Conservation (phyloP, 2,329 filamentous ascomycete species). For the Hirsutella rhossiliensis region DNA sequence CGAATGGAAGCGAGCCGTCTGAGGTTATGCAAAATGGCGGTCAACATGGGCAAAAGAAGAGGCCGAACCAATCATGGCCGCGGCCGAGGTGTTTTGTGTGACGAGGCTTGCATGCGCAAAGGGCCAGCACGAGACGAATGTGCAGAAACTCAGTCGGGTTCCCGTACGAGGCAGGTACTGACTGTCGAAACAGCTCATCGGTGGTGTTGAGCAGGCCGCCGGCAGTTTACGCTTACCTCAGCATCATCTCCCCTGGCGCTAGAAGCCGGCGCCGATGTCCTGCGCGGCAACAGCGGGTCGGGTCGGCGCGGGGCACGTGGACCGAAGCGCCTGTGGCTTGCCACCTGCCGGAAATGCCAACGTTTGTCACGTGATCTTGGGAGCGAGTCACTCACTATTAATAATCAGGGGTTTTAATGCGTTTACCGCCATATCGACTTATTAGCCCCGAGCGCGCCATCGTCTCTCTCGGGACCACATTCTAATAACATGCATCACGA, state of each 20-base stretch:
- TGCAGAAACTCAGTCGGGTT: too few species aligned
- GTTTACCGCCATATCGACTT: too few species aligned
- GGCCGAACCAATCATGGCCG: background rate
- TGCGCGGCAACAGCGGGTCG: background rate
- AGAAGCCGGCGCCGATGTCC: background rate
- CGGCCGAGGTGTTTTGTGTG: constrained; percentile 2
- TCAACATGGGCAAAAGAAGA: background rate
- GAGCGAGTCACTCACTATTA: too few species aligned
- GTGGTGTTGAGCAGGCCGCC: too few species aligned
- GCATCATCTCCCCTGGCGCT: too few species aligned
- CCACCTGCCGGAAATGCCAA: background rate
- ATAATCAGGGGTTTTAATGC: too few species aligned
- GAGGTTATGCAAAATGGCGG: constrained; percentile 3
- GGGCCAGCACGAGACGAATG: background rate
- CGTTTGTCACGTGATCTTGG: background rate
- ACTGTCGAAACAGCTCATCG: too few species aligned
- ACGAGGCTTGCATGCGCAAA: constrained; percentile 5
- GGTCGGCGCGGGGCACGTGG: constrained; percentile 1
- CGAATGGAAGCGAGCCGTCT: constrained; percentile 2
- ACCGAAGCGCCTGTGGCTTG: background rate
- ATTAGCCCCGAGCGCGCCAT: too few species aligned
- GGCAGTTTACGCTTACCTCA: too few species aligned
- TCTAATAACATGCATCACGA: too few species aligned
- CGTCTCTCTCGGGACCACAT: too few species aligned
- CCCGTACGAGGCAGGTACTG: too few species aligned